Evolutionary conservation across 305 asterid species (phyloP), one percentile per base, ranked within the genome.

Genomic region (Fraxinus ornus): DNA sequence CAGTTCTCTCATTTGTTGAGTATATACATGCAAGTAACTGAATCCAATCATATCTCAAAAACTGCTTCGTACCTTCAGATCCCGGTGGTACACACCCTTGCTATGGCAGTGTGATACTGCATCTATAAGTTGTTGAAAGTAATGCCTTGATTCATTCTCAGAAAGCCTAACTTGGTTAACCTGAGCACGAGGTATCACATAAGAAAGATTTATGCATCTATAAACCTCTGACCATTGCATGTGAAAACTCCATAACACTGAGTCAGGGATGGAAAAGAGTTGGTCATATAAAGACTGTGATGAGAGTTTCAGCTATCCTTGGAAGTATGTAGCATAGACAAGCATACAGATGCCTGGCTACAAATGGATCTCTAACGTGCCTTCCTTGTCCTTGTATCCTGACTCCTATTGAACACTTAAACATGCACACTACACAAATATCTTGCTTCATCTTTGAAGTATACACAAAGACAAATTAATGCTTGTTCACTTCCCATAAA

Each of bases 81-180:
- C 98, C 84, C 99, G 92, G 87, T 96, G 99, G 86, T 91, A 96
- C 62, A 94, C 97, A 49, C 99, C 98, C 94, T 92, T 94, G 88
- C 90, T 86, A 82, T 96, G 99, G 89, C 99, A 96, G 86, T 93
- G 95, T 52, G 91, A 87, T 86, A 94, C 94, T 86, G 94, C 97
- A 85, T 96, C 99, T 57, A 96, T 91, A 80, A 96, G 98, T 87
- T 96, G 98, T 86, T 96, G 99, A 84, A 96, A 94, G 93, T 90
- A 91, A 83, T 83, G 82, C 84, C 99, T 93, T 5, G 99, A 90
- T 81, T 94, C 98, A 76, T 87, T 86, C 84, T 94, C 99, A 76
- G 95, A 81, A 83, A 96, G 94, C 85, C 89, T 91, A 76, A 94
- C 89, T 76, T 85, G 92, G 85, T 93, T 96, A 83, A 91, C 99